Percentiles rank a stretch among this genome's conserved stretches.
Conservation (phyloP, 768 basidiomycete species). For the Sutorius australiensis region DNA sequence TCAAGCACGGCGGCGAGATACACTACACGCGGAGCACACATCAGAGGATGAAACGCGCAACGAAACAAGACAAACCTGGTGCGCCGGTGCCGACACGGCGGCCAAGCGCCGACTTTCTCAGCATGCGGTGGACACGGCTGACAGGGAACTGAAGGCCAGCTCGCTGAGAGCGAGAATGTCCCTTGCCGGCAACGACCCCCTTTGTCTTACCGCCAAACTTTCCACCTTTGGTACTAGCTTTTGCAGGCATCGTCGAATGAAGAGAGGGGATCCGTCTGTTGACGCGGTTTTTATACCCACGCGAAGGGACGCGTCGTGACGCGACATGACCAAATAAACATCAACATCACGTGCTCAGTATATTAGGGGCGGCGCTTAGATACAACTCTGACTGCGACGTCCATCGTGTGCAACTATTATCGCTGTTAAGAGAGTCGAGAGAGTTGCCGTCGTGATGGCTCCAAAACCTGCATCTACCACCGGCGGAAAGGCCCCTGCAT, state of each 20-base stretch:
- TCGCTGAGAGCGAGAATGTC: constrained; percentile 67
- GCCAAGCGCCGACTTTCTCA: constrained; percentile 84
- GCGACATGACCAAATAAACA: constrained; percentile 27
- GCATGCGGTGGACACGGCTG: constrained; percentile 84
- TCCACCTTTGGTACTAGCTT: constrained; percentile 23
- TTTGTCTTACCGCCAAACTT: constrained; percentile 55
- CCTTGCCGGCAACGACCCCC: constrained; percentile 37
- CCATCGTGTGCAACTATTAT: constrained; percentile 12
- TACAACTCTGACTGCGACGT: constrained; percentile 10
- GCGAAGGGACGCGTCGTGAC: constrained; percentile 41
- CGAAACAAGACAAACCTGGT: constrained; percentile 48
- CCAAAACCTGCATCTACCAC: constrained; percentile 65
- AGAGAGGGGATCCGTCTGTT: background rate
- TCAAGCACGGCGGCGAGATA: constrained; percentile 92
- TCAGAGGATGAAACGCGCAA: background rate
- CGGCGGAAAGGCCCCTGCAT: constrained; percentile 68
- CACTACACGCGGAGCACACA: constrained; percentile 40
- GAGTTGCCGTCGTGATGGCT: constrained; percentile 34
- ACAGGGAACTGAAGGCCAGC: constrained; percentile 87
- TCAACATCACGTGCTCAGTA: constrained; percentile 30
- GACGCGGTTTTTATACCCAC: constrained; percentile 22
- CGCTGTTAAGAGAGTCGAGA: background rate
- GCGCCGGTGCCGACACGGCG: constrained; percentile 87
- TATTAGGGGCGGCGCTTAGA: constrained; percentile 32
- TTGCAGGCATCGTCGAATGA: constrained; percentile 25